Conservation (phyloP, 1,284 basidiomycete genomes). For the Moesziomyces globuligerus region DNA sequence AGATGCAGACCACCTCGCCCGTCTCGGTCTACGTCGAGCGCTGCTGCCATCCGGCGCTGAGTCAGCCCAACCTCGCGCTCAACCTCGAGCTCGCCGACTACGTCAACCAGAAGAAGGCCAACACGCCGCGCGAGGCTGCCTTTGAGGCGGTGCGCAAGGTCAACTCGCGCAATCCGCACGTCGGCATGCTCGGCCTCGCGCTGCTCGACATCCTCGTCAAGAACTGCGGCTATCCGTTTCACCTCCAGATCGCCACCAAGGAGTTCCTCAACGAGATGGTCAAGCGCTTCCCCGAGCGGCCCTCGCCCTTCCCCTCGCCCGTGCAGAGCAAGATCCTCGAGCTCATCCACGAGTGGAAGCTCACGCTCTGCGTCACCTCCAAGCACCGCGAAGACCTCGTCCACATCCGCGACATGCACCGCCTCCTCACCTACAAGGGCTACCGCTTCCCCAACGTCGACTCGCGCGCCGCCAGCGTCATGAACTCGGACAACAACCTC, state of each 20-base stretch:
- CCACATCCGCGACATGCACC: slow-evolving; percentile 98
- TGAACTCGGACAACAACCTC: slow-evolving; percentile 74
- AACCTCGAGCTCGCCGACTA: slow-evolving; percentile 93
- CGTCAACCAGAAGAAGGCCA: slow-evolving; percentile 95
- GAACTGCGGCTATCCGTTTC: slow-evolving; percentile 94
- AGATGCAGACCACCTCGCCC: slow-evolving; percentile 44
- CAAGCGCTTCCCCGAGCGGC: slow-evolving; percentile 94
- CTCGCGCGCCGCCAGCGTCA: slow-evolving; percentile 56
- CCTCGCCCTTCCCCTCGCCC: slow-evolving; percentile 90
- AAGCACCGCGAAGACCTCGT: slow-evolving; percentile 96
- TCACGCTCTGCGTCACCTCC: slow-evolving; percentile 86
- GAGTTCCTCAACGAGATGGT: slow-evolving; percentile 99
- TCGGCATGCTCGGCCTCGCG: slow-evolving; percentile 78
- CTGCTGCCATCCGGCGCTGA: slow-evolving; percentile 86
- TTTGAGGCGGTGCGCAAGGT: slow-evolving; percentile 82
- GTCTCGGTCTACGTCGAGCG: slow-evolving; percentile 70
- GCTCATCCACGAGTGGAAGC: slow-evolving; percentile 94
- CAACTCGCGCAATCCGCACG: slow-evolving; percentile 89
- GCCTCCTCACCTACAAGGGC: slow-evolving; percentile 90
- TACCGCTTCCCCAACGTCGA: slow-evolving; percentile 66
- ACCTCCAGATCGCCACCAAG: slow-evolving; percentile 97
- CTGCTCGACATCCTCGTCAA: slow-evolving; percentile 93
- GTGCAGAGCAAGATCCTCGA: slow-evolving; percentile 95
- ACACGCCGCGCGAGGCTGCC: slow-evolving; percentile 91
- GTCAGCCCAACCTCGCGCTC: slow-evolving; percentile 88